phyloP scores from a whole-genome alignment of 208 protist species.

The Novymonas esmeraldas region DNA sequence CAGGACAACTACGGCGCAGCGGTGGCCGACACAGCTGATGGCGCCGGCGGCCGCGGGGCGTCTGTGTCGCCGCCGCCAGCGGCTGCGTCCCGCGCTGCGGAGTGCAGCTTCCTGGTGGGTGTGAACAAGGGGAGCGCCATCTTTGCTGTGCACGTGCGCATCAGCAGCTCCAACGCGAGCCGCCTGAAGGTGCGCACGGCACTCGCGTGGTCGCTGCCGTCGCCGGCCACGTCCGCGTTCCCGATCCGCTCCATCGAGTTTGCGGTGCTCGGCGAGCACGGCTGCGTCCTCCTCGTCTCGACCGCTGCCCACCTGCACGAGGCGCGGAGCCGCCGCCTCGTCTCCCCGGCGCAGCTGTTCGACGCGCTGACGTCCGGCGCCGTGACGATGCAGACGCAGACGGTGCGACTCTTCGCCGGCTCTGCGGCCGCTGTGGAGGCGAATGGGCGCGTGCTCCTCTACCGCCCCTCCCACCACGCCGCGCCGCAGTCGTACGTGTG shows the following conservation, averaged over 20 bases:
- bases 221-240: conserved; percentile 4
- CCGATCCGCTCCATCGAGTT: conserved; percentile 15
- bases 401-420: conserved; percentile 16
- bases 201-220: conserved; percentile 20
- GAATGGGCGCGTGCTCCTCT: conserved; percentile 44
- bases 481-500: conserved; percentile 64
- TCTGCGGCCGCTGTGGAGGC: conserved; percentile 5
- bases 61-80: not conserved
- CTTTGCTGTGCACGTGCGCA: conserved; percentile 15
- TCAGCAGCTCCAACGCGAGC: conserved; percentile 10
- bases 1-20: conserved; percentile 9
- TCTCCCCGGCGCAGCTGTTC: conserved; percentile 10
- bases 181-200: conserved; percentile 11
- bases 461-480: conserved; percentile 30
- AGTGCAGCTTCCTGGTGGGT: conserved; percentile 25
- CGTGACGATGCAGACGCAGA: conserved; percentile 20
- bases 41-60: not conserved
- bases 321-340: conserved; percentile 14
- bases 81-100: not conserved
- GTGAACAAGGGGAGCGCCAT: conserved; percentile 22
- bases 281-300: conserved; percentile 23
- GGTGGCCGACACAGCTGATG: not conserved
- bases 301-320: conserved; percentile 27
- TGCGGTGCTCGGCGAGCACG: not conserved
- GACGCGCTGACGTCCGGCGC: not conserved